A percentile compares a stretch with the other conserved stretches of the same genome.
Conservation (phyloP, 2,329 filamentous ascomycete genomes). For the Chrysosporium queenslandicum region DNA sequence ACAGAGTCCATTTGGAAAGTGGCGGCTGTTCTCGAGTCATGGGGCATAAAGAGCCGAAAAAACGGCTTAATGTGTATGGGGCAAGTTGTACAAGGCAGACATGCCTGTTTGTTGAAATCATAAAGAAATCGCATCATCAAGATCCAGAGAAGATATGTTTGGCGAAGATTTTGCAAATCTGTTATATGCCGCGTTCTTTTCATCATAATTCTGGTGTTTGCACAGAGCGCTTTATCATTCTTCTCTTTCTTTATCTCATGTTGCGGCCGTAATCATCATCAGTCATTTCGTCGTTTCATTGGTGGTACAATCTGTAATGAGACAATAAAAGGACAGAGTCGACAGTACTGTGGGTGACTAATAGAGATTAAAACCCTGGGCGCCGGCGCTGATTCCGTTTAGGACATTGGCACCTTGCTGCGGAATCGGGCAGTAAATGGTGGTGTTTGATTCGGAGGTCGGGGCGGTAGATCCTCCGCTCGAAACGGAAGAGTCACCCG, state of each 20-base stretch:
- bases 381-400: constrained; percentile 16
- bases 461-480: constrained; percentile 6
- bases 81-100: constrained; percentile 7
- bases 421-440: constrained; percentile 26
- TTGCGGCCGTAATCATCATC: constrained; percentile 12
- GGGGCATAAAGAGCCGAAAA: constrained; percentile 1
- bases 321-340: constrained; percentile 8
- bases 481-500: neutral
- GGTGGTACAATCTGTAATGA: constrained; percentile 12
- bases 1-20: neutral
- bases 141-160: constrained; percentile 3
- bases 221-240: constrained; percentile 2
- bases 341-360: constrained; percentile 7
- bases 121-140: constrained; percentile 9
- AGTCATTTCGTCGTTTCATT: constrained; percentile 11
- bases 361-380: constrained; percentile 14
- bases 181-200: constrained; percentile 4
- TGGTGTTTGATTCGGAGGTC: constrained; percentile 22
- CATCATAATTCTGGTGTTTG: neutral
- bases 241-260: constrained; percentile 8
- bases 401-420: constrained; percentile 20
- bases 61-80: constrained; percentile 2
- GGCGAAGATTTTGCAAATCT: constrained; percentile 4
- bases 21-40: constrained; percentile 1
- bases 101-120: neutral